Conservation (phyloP, 768 basidiomycete species). For the Trichaptum fuscoviolaceum region DNA sequence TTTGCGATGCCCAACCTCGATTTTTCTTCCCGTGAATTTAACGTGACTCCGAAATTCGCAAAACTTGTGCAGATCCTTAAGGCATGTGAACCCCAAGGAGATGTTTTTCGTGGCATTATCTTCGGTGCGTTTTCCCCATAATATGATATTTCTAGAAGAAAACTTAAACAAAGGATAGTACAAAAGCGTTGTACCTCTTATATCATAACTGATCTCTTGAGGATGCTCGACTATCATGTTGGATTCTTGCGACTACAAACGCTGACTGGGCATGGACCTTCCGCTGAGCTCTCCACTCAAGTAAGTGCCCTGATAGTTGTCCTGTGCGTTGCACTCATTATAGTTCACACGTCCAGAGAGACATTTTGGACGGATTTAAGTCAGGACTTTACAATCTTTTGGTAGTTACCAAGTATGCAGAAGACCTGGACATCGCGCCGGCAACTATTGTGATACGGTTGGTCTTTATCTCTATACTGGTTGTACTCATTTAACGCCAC, state of each 20-base stretch:
- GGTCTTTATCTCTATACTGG: conserved; percentile 14
- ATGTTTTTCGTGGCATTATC: conserved; percentile 59
- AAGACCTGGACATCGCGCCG: conserved; percentile 56
- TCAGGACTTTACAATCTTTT: conserved; percentile 59
- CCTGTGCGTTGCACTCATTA: conserved; percentile 1
- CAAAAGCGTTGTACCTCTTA: conserved; percentile 47
- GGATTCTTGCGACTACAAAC: conserved; percentile 52
- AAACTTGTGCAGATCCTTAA: conserved; percentile 55
- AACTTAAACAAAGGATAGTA: conserved; percentile 32
- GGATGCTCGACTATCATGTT: conserved; percentile 44
- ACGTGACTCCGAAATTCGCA: conserved; percentile 64
- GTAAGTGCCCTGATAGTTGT: conserved; percentile 17
- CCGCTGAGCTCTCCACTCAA: conserved; percentile 28
- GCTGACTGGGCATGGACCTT: conserved; percentile 33
- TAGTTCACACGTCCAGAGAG: conserved; percentile 30
- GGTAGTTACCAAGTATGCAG: conserved; percentile 50
- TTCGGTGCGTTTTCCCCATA: conserved; percentile 41
- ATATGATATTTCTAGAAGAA: conserved; percentile 10
- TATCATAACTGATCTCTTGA: conserved; percentile 53
- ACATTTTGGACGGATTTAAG: conserved; percentile 44
- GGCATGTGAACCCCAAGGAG: conserved; percentile 46
- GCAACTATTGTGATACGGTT: conserved; percentile 61
- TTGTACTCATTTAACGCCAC: conserved; percentile 6
- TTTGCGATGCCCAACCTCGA: conserved; percentile 63
- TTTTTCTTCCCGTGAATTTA: conserved; percentile 50